These are phyloP conservation scores for Kwoniella pini DNA, from an alignment of 768 basidiomycete genomes.

Conservation along the genomic window DNA sequence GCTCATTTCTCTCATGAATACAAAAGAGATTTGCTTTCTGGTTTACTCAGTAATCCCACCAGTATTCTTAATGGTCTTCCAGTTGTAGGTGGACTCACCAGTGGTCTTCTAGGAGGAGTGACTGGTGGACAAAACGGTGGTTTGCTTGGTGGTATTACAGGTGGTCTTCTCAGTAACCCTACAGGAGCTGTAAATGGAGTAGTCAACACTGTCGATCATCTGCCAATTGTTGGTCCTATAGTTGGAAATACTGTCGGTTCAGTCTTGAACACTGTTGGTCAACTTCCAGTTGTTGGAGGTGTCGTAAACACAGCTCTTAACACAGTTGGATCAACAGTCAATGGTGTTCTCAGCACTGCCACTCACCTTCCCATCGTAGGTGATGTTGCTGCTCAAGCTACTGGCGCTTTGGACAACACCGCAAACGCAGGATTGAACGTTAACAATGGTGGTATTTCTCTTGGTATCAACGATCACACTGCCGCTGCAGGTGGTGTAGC, in stretches of 20 bases:
- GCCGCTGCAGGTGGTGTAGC: slow-evolving; percentile 1
- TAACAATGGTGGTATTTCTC: not conserved
- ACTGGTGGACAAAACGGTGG: not conserved
- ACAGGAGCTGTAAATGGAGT: not conserved
- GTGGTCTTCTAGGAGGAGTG: not conserved
- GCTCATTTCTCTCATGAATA: slow-evolving; percentile 7
- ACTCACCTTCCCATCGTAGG: slow-evolving; percentile 15
- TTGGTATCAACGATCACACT: slow-evolving; percentile 13
- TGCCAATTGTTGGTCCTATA: not conserved
- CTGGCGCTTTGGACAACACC: slow-evolving; percentile 1
- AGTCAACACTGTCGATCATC: slow-evolving; percentile 4
- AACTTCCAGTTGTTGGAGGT: slow-evolving; percentile 13
- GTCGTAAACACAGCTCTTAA: slow-evolving; percentile 2
- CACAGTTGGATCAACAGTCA: slow-evolving; percentile 11
- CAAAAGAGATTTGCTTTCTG: slow-evolving; percentile 21
- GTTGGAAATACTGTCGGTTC: slow-evolving; percentile 3
- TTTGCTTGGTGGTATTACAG: not conserved
- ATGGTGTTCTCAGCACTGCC: slow-evolving; percentile 11
- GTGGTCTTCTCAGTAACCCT: not conserved
- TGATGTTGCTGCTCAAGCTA: slow-evolving; percentile 10
- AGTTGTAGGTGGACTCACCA: slow-evolving; percentile 15
- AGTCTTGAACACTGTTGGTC: slow-evolving; percentile 15
- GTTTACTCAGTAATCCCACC: slow-evolving; percentile 11
- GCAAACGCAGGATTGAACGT: slow-evolving; percentile 14
- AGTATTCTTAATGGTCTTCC: slow-evolving; percentile 16